Base-by-base conservation (phyloP, 169 alveolate genomes). In the Plasmodium coatneyi region DNA sequence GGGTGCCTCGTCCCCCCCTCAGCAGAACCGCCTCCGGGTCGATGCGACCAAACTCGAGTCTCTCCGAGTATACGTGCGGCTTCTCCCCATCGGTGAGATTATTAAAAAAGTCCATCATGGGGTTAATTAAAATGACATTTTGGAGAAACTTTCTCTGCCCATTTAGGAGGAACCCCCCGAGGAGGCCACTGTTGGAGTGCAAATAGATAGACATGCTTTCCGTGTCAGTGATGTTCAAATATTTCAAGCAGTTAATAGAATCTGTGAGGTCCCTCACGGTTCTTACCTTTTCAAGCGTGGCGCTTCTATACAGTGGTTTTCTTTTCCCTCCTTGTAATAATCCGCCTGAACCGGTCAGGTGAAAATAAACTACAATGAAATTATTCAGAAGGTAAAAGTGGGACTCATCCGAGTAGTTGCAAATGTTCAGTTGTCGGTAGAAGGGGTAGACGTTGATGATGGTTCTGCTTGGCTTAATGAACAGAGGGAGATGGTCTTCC, bases 21-120 rank as follows among this genome's bases (percentile, higher is more conserved):
- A 66, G 76, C 6, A 66, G 76, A 66, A 19, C 9, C 0, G 12
- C 76, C 19, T 22, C 19, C 2, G 76, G 76, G 36, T 19, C 30
- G 36, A 82, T 25, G 22, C 32, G 32, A 36, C 97, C 97, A 74
- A 96, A 96, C 52, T 95, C 97, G 28, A 92, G 95, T 34, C 36
- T 66, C 84, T 95, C 97, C 46, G 95, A 91, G 22, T 74, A 90
- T 0, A 66, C 95, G 71, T 92, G 78, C 0, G 95, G 86, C 32
- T 95, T 66, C 1, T 36, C 22, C 7, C 39, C 30, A 28, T 87
- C 96, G 22, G 72, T 78, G 6, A 95, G 39, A n/a, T 84, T 82
- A 14, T 82, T 87, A 19, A 89, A 56, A 34, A 89, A 84, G 56
- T 96, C 97, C 86, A 95, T 56, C 71, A 92, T 92, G 1, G 97